Percentiles rank a stretch among this genome's conserved stretches.
phyloP scores from a whole-genome alignment of 2,329 filamentous ascomycete species.

The Didymella glomerata region DNA sequence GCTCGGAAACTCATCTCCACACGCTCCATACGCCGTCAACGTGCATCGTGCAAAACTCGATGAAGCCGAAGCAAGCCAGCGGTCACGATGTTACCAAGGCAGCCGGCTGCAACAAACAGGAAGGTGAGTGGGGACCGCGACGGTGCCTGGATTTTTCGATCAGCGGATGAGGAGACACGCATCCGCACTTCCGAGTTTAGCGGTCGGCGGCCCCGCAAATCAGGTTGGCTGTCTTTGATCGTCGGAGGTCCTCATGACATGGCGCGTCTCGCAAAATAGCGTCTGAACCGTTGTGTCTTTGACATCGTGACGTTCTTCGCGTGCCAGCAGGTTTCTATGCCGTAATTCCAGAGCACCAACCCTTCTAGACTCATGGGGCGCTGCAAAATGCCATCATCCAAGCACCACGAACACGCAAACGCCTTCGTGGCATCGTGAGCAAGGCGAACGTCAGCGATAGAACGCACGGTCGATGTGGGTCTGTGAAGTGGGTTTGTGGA shows the following conservation, averaged over 20 bases:
- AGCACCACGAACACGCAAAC: slow-evolving; percentile 8
- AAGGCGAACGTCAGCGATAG: slow-evolving; percentile 14
- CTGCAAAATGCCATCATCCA: slow-evolving; percentile 36
- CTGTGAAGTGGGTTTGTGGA: slow-evolving; percentile 18
- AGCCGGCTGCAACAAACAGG: slow-evolving; percentile 31
- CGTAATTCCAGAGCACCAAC: slow-evolving; percentile 32
- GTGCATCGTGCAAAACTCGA: slow-evolving; percentile 6
- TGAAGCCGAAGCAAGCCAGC: slow-evolving; percentile 20
- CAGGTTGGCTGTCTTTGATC: slow-evolving; percentile 33
- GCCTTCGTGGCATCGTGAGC: slow-evolving; percentile 9
- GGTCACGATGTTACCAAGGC: slow-evolving; percentile 14
- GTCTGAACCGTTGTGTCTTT: slow-evolving; percentile 28
- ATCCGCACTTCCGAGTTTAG: slow-evolving; percentile 27
- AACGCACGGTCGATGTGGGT: slow-evolving; percentile 22
- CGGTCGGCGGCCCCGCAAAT: slow-evolving; percentile 29
- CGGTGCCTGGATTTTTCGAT: slow-evolving; percentile 25
- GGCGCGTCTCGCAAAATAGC: slow-evolving; percentile 27
- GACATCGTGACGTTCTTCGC: slow-evolving; percentile 40
- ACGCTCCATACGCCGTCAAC: slow-evolving; percentile 19
- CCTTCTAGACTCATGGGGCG: slow-evolving; percentile 18
- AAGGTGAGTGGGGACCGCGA: slow-evolving; percentile 27
- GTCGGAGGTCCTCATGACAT: slow-evolving; percentile 38
- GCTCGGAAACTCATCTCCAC: background rate
- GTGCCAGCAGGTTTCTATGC: slow-evolving; percentile 21
- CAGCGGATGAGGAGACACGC: slow-evolving; percentile 1